Evolutionary conservation across 495 filamentous ascomycete genomes (phyloP), one percentile per base, ranked within the genome.

Genomic region (Neurospora africana): DNA sequence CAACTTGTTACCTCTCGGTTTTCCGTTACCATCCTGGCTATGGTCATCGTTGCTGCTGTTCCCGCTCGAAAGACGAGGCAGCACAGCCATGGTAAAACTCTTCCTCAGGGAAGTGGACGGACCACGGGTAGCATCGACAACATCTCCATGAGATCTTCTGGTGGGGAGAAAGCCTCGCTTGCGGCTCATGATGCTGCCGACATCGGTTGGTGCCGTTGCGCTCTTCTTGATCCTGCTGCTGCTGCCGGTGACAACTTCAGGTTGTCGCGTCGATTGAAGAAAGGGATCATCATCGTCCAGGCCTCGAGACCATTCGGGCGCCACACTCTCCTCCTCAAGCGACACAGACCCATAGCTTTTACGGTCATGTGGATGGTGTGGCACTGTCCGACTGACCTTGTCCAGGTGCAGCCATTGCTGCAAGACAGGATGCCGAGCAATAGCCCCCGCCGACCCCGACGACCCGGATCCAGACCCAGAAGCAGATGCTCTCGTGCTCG

Each of bases 1-100:
- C 58, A 74, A 30, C 9, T 33, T 27, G 21, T 74, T 68, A 1
- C 72, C 70, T 1, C 44, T 40, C 19, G 36, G 71, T 15, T 61
- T 68, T 2, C 71, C 71, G 23, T 68, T 27, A 73, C 13, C 72
- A 74, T 70, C 69, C 71, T 13, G 74, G 72, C 41, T 72, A 68
- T 10, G 67, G 68, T 35, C 41, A 58, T 30, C 41, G 8, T 9
- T 33, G 30, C 69, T 65, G 33, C 13, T 19, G 19, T 67, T 43
- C 6, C 30, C 40, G 19, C 27, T 21, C 15, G 39, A n/a, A 9
- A 21, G 69, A 11, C 27, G 69, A 61, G 53, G 53, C 13, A 61
- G 23, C 7, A 61, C 53, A 27, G 53, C 53, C 53, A 61, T 61
- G 53, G 53, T 61, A 15, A 61, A 13, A 39, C 41, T 36, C 35